Evolutionary conservation across 768 basidiomycete species (phyloP).

Genomic region (Pleurotus eryngii): DNA sequence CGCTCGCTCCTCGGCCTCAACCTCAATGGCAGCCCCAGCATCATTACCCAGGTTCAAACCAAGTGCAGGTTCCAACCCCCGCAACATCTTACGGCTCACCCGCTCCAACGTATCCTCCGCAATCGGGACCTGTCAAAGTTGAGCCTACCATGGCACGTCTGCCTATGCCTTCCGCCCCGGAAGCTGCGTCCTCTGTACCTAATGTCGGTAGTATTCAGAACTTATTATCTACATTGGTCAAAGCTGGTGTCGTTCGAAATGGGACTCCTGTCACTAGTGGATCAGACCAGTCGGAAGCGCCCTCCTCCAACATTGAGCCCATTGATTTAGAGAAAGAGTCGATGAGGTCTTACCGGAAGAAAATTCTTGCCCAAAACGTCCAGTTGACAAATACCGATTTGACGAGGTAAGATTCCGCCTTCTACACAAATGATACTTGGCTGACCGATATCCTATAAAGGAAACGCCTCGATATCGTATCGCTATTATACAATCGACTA

Average conservation of each 20-base stretch:
- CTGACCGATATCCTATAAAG: conserved; percentile 28
- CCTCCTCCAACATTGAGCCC: conserved; percentile 24
- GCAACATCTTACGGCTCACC: conserved; percentile 18
- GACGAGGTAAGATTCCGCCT: conserved; percentile 47
- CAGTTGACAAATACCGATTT: conserved; percentile 69
- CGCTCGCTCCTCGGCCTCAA: conserved; percentile 17
- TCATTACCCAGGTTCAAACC: conserved; percentile 1
- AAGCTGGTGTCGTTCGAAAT: conserved; percentile 71
- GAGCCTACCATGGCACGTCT: conserved; percentile 12
- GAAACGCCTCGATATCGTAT: conserved; percentile 55
- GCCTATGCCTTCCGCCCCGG: conserved; percentile 26
- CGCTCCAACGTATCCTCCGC: conserved; percentile 16
- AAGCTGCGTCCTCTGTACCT: conserved; percentile 28
- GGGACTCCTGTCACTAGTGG: conserved; percentile 51
- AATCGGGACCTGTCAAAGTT: conserved; percentile 20
- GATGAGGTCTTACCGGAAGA: conserved; percentile 54
- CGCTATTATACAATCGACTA: conserved; percentile 72
- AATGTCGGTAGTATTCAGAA: conserved; percentile 45
- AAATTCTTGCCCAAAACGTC: conserved; percentile 57
- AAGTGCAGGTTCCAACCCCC: background rate
- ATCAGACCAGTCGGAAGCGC: conserved; percentile 36
- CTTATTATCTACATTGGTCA: conserved; percentile 66
- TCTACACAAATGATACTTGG: background rate
- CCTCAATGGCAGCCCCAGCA: conserved; percentile 5
- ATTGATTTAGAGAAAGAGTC: conserved; percentile 44